Conservation (phyloP, 345 rosid species). For the Cardiospermum halicacabum region DNA sequence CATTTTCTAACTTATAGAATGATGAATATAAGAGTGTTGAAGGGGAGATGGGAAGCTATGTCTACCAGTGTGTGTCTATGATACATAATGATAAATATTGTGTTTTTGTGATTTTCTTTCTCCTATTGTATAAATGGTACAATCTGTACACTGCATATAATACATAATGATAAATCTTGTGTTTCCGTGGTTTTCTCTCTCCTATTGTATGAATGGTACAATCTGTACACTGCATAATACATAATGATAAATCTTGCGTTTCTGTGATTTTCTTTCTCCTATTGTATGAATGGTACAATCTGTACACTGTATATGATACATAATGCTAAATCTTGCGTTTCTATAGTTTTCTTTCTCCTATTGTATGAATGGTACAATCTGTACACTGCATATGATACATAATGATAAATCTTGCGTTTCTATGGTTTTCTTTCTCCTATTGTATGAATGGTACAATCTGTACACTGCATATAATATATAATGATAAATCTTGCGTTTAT, state of each 20-base stretch:
- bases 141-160: no score
- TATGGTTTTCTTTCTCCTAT: background rate
- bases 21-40: background rate
- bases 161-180: no score
- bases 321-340: no score
- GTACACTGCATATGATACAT: background rate
- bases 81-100: no score
- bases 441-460: conserved; percentile 5
- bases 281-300: no score
- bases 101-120: background rate
- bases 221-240: no score
- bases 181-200: background rate
- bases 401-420: no score
- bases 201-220: conserved; percentile 2
- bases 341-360: background rate
- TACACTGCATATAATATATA: no score
- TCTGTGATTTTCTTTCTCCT: background rate
- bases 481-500: background rate
- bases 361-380: conserved; percentile 6
- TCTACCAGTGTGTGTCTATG: background rate
- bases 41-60: background rate
- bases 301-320: no score
- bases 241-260: no score
- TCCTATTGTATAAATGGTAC: no score
- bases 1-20: background rate